Evolutionary conservation across 768 basidiomycete species (phyloP), one percentile per base, ranked within the genome.

Genomic region (Lactifluus pinguis): DNA sequence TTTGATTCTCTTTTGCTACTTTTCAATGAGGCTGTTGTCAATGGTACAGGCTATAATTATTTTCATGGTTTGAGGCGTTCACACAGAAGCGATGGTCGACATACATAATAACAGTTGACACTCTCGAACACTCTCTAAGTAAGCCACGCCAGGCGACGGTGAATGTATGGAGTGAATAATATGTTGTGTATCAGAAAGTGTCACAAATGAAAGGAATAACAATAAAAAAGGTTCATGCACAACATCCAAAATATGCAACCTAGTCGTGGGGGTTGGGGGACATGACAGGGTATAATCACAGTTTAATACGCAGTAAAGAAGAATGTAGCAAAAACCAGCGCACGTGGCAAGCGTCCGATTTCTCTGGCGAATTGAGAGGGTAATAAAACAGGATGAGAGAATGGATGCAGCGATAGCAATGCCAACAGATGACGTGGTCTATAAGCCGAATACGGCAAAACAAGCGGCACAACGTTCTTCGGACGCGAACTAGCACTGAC

Each of bases 401-500:
- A 59, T 30, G 32, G 38, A 42, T 25, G 36, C 51, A 53, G 30
- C 6, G 44, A 11, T 15, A 45, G 19, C 44, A 41, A 32, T 9
- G 29, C 52, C 53, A 42, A 47, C 49, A 49, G 7, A 41, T 19
- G 44, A 47, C 30, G 49, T 30, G 36, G 14, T 34, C 42, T 30
- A 30, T 21, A 29, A 36, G 9, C 10, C 17, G 29, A 38, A 32
- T 52, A 44, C 50, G 48, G 51, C 29, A 21, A 30, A 47, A 47
- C 25, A 14, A 8, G 21, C 32, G 25, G 6, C 7, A 10, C 41
- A 51, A 21, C 4, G 41, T 34, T 4, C 19, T 11, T 45, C 9
- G 13, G n/a, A 25, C 9, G 13, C 6, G 21, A 47, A 55, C 69
- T 64, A 78, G 64, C 80, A 80, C 57, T 74, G 64, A 38, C 71